phyloP scores from a whole-genome alignment of 257 asterid species.

The Solanum corneliomulleri region DNA sequence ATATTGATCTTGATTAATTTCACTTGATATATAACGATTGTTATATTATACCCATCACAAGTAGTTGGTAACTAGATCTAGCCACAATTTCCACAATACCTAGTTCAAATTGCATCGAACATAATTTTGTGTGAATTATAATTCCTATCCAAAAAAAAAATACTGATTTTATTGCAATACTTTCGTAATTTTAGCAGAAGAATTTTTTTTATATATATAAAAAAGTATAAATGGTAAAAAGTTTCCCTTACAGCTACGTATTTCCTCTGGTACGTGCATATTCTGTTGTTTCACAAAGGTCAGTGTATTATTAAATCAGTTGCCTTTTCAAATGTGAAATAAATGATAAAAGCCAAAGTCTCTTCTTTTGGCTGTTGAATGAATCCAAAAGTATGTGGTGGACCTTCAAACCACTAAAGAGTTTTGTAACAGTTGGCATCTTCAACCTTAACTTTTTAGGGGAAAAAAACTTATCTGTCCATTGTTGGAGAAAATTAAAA shows the following conservation, averaged over 20 bases:
- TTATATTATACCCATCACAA: background rate
- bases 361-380: background rate
- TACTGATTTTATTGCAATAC: background rate
- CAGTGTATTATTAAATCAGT: background rate
- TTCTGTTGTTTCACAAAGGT: background rate
- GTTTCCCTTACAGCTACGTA: background rate
- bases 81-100: background rate
- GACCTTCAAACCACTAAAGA: background rate
- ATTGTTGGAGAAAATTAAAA: background rate
- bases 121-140: background rate
- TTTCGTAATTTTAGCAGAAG: background rate
- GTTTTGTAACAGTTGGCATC: background rate
- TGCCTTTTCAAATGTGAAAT: background rate
- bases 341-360: background rate
- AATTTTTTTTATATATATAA: background rate
- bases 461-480: background rate
- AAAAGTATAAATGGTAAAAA: background rate
- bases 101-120: background rate
- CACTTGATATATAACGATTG: background rate
- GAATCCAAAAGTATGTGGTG: background rate
- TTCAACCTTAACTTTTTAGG: background rate
- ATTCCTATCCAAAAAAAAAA: background rate
- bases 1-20: background rate
- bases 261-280: background rate
- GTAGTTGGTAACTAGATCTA: background rate